Evolutionary conservation across 192 early-diverging fungal genomes (phyloP), one percentile per base, ranked within the genome.

Genomic region (Backusella australiensis): DNA sequence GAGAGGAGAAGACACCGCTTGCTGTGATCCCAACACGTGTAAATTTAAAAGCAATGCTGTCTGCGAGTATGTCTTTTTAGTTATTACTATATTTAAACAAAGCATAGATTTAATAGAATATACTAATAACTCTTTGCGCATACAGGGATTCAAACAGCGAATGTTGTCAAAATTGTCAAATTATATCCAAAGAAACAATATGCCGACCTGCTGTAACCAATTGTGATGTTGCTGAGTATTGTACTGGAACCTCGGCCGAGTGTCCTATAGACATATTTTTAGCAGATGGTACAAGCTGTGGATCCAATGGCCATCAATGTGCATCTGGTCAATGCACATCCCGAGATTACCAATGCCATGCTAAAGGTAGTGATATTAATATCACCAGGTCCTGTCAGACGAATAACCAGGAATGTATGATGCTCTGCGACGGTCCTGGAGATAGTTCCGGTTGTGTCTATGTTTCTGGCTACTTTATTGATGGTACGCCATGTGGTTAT

Each of bases 11-110:
- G 88, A 90, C 70, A 93, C 94, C 71, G 86, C 90, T 15, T 98
- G 97, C 83, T 98, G 97, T 77, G 86, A 94, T 78, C 87, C 86
- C 7, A 69, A 84, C 0, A 95, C 94, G 0, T 98, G 97, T 84
- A 94, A 89, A 78, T 86, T 95, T 36, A 94, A 92, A 72, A 15
- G 74, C 1, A 91, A 89, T 12, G 93, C 95, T 9, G 81, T 87
- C 3, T 98, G 97, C 82, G 87, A 87, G 82, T 83, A 78, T 78
- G 76, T 80, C 3, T 3, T 26, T 1, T 6, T 6, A 14, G 9
- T 23, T 5, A 8, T 0, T 19, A 46, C 23, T 7, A 32, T 73
- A 17, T 34, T 49, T 19, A 73, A 35, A 26, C 23, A 75, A 34
- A n/a, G 14, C 8, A 67, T 67, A 29, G 19, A 42, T 41, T 17